phyloP scores from a whole-genome alignment of 2,329 filamentous ascomycete species.

The Beauveria bassiana region DNA sequence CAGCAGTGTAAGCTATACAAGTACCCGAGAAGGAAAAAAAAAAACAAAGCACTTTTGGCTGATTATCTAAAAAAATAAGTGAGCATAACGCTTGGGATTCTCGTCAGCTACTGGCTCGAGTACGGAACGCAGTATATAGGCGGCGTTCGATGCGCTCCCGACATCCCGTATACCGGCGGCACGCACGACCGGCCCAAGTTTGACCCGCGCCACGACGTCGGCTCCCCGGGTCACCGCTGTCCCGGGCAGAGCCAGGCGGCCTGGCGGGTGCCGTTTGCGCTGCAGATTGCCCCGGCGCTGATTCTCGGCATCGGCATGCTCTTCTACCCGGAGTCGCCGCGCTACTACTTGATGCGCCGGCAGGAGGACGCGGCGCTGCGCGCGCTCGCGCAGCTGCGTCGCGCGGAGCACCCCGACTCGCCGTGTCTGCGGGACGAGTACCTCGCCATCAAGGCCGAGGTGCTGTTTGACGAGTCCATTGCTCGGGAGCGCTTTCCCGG shows the following conservation, averaged over 20 bases:
- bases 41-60: neutral
- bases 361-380: constrained; percentile 24
- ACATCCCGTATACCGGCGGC: constrained; percentile 37
- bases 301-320: constrained; percentile 47
- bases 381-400: constrained; percentile 25
- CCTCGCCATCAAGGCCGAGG: constrained; percentile 30
- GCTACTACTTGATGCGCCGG: constrained; percentile 25
- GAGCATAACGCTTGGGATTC: constrained; percentile 34
- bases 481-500: constrained; percentile 22
- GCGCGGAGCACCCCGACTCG: constrained; percentile 22
- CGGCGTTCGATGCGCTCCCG: constrained; percentile 38
- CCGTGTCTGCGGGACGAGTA: constrained; percentile 24
- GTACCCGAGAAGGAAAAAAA: neutral
- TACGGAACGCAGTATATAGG: constrained; percentile 34
- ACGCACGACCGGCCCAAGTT: constrained; percentile 30
- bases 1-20: constrained; percentile 23
- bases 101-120: constrained; percentile 35
- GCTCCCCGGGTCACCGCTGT: constrained; percentile 27
- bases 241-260: constrained; percentile 34
- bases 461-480: constrained; percentile 26
- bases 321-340: constrained; percentile 37
- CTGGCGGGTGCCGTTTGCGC: constrained; percentile 40
- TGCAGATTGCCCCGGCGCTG: constrained; percentile 48
- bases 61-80: constrained; percentile 8
- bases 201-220: constrained; percentile 34